A percentile compares a stretch with the other conserved stretches of the same genome.
phyloP scores from a whole-genome alignment of 2,329 filamentous ascomycete genomes.

The Falciphora oryzae region DNA sequence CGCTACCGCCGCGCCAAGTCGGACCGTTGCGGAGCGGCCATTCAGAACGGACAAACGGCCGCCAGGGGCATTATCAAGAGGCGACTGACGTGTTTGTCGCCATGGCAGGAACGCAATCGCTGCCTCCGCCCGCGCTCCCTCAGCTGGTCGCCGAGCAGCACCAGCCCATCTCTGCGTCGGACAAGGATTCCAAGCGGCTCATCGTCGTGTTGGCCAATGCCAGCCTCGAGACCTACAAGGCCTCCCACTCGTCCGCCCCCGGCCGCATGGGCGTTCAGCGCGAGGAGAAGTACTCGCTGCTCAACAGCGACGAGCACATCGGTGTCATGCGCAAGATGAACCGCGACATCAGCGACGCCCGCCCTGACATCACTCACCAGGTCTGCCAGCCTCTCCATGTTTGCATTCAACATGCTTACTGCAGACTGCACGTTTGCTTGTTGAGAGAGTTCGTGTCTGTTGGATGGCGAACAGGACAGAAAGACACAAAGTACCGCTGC shows the following conservation, averaged over 20 bases:
- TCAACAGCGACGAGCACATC: constrained; percentile 99
- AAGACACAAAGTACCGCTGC: background rate
- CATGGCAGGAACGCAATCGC: constrained; percentile 78
- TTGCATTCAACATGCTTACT: constrained; percentile 43
- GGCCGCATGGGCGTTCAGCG: constrained; percentile 59
- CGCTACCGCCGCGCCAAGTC: background rate
- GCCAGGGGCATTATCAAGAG: background rate
- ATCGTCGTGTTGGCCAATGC: constrained; percentile 97
- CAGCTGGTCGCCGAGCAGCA: constrained; percentile 93
- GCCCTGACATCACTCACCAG: constrained; percentile 98
- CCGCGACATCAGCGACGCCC: constrained; percentile 93
- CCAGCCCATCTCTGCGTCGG: constrained; percentile 71
- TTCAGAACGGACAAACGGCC: background rate
- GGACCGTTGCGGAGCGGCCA: background rate
- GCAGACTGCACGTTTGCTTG: background rate
- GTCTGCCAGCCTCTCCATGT: constrained; percentile 39
- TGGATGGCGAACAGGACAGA: background rate
- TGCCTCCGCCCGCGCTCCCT: constrained; percentile 84
- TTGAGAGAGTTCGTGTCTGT: background rate
- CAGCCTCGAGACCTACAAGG: constrained; percentile 95
- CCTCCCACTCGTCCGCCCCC: constrained; percentile 62
- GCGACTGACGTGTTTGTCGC: background rate
- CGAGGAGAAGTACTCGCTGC: constrained; percentile 93
- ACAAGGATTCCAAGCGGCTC: constrained; percentile 86
- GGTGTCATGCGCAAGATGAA: constrained; percentile 99